A percentile compares a stretch with the other conserved stretches of the same genome.
These are phyloP conservation scores for Syzygium jambos DNA, from an alignment of 345 rosid species.

Conservation along the genomic window DNA sequence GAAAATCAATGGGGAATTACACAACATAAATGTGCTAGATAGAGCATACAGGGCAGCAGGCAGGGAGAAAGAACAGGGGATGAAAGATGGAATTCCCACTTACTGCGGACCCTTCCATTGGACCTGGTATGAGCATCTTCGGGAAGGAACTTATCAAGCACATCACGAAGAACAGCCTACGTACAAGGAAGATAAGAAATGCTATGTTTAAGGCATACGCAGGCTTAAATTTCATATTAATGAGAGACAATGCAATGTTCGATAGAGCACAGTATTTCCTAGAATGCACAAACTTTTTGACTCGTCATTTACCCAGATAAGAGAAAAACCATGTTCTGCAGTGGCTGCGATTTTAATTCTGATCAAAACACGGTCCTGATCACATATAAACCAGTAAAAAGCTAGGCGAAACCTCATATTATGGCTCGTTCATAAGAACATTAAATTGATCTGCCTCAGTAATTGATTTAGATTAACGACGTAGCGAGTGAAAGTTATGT, in stretches of 20 bases:
- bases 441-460: no score
- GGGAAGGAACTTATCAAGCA: conserved; percentile 65
- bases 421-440: no score
- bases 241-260: background rate
- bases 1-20: background rate
- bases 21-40: background rate
- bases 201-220: background rate
- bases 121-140: conserved; percentile 73
- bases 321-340: no score
- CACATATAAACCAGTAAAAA: no score
- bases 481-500: background rate
- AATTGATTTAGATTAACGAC: no score
- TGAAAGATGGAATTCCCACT: conserved; percentile 9
- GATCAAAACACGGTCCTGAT: no score
- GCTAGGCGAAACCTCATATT: no score
- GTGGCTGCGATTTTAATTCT: no score
- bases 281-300: background rate
- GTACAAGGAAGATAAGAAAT: background rate
- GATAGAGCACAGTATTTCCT: background rate
- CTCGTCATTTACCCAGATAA: background rate
- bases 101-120: conserved; percentile 90
- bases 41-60: background rate
- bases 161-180: conserved; percentile 76
- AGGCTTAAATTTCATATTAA: background rate
- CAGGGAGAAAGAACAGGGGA: background rate